Conservation (phyloP, 805 yeast genomes). For the Debaryomyces maramus region DNA sequence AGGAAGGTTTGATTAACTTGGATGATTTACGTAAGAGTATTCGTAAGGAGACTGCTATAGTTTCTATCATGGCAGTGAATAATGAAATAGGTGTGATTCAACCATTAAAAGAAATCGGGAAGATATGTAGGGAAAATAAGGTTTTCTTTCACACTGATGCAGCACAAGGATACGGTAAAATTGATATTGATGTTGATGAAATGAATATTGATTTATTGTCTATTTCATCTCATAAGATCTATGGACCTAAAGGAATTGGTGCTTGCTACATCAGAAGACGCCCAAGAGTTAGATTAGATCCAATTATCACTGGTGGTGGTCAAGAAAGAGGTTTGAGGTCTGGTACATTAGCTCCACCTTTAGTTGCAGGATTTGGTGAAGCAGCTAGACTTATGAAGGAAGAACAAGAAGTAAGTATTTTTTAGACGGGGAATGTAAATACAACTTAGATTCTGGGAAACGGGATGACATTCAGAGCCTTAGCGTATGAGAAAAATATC, state of each 20-base stretch:
- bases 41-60: constrained; percentile 86
- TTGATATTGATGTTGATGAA: constrained; percentile 88
- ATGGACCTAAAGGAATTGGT: constrained; percentile 98
- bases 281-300: constrained; percentile 96
- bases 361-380: constrained; percentile 94
- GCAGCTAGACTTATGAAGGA: constrained; percentile 81
- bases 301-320: constrained; percentile 96
- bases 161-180: constrained; percentile 96
- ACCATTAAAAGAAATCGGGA: constrained; percentile 92
- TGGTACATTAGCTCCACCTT: constrained; percentile 96
- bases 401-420: constrained; percentile 52
- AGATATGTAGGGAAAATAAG: constrained; percentile 79
- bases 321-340: constrained; percentile 98
- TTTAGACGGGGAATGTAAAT: too few relatives aligned
- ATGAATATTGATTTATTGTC: constrained; percentile 92
- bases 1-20: constrained; percentile 76
- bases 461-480: not conserved
- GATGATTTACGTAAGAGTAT: constrained; percentile 79
- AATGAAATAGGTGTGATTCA: constrained; percentile 98
- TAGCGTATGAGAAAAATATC: constrained; percentile 1
- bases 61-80: constrained; percentile 95
- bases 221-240: constrained; percentile 92
- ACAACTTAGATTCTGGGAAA: too few relatives aligned
- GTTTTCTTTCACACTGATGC: constrained; percentile 97
- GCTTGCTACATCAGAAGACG: constrained; percentile 95